These are phyloP conservation scores for Penicillium sp. DNA, from an alignment of 2,329 filamentous ascomycete species.

Conservation along the genomic window DNA sequence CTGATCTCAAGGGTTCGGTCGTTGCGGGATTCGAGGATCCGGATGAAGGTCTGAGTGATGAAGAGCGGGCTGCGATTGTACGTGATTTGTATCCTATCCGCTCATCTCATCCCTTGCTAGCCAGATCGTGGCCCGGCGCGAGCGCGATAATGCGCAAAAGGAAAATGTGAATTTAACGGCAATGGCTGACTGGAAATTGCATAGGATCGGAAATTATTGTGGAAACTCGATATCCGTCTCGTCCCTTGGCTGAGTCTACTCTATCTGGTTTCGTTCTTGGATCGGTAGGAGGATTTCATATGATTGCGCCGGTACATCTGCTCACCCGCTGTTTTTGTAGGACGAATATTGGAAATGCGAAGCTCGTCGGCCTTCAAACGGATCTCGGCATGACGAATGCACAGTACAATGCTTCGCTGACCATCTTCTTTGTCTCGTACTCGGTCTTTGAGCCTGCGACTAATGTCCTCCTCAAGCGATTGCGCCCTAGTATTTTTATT, in stretches of 20 bases:
- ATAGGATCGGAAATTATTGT: conserved; percentile 47
- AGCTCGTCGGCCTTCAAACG: conserved; percentile 57
- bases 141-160: neutral
- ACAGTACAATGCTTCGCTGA: conserved; percentile 73
- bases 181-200: neutral
- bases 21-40: conserved; percentile 49
- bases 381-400: conserved; percentile 64
- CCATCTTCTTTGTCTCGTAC: conserved; percentile 87
- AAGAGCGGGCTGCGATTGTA: conserved; percentile 64
- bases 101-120: neutral
- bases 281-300: conserved; percentile 26
- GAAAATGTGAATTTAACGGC: neutral
- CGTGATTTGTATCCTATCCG: conserved; percentile 21
- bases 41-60: conserved; percentile 65
- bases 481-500: conserved; percentile 76
- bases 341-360: conserved; percentile 77
- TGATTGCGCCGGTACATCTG: neutral
- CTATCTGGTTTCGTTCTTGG: conserved; percentile 47
- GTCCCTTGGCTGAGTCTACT: conserved; percentile 51
- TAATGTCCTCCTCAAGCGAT: conserved; percentile 75
- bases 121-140: neutral
- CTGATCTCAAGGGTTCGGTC: conserved; percentile 3
- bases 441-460: conserved; percentile 72
- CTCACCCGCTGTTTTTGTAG: neutral
- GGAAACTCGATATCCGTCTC: conserved; percentile 48